Evolutionary conservation across 1,284 basidiomycete genomes (phyloP).

Genomic region (Rugosomyces carneus): DNA sequence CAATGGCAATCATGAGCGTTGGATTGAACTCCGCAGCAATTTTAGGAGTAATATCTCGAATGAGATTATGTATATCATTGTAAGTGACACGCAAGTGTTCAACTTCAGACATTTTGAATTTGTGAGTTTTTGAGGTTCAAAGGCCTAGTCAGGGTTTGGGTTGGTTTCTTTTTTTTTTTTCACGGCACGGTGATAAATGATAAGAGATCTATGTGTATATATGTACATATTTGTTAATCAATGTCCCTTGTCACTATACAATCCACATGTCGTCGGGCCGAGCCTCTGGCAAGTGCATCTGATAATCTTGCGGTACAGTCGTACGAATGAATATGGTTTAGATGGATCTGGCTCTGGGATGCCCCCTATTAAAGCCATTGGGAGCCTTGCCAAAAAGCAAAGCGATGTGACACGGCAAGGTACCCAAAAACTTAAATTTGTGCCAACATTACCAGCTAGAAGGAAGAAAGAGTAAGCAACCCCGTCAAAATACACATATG

Average conservation of each 20-base stretch:
- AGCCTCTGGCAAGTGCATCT: slow-evolving; percentile 7
- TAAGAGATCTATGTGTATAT: too few species aligned
- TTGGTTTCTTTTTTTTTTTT: too few species aligned
- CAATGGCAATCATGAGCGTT: slow-evolving; percentile 77
- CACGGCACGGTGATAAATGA: not conserved
- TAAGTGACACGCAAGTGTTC: slow-evolving; percentile 70
- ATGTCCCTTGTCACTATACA: too few species aligned
- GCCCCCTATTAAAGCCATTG: slow-evolving; percentile 48
- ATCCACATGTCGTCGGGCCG: slow-evolving; percentile 2
- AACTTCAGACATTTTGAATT: slow-evolving; percentile 27
- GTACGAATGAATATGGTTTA: slow-evolving; percentile 10
- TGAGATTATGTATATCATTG: slow-evolving; percentile 81
- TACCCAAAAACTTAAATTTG: slow-evolving; percentile 70
- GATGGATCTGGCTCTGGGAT: slow-evolving; percentile 13
- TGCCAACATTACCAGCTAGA: slow-evolving; percentile 64
- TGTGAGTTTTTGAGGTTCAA: not conserved
- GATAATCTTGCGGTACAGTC: not conserved
- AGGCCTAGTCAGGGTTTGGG: not conserved
- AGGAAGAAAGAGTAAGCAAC: slow-evolving; percentile 70
- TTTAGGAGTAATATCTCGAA: slow-evolving; percentile 51
- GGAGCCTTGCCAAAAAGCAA: slow-evolving; percentile 66
- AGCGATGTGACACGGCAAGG: slow-evolving; percentile 66
- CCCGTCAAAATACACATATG: not conserved
- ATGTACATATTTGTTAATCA: too few species aligned
- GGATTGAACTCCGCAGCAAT: slow-evolving; percentile 71